These are phyloP conservation scores for Pyracantha coccinea DNA, from an alignment of 331 rosid genomes.

Conservation along the genomic window DNA sequence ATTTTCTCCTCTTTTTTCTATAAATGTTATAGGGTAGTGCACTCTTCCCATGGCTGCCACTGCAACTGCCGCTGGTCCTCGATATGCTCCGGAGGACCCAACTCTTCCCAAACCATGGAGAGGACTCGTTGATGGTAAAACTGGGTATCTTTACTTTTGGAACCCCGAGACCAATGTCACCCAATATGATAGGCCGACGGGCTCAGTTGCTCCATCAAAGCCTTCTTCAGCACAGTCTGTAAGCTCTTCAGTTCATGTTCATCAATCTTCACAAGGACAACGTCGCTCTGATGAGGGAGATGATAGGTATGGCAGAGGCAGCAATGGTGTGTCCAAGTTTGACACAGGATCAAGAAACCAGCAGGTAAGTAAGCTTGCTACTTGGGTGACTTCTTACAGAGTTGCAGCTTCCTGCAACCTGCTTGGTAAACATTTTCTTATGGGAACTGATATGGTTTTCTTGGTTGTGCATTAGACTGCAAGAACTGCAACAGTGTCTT, in stretches of 20 bases:
- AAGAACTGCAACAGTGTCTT: conserved; percentile 38
- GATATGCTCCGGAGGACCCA: conserved; percentile 93
- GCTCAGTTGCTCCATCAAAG: conserved; percentile 37
- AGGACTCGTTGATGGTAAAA: conserved; percentile 97
- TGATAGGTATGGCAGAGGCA: conserved; percentile 55
- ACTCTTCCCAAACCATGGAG: conserved; percentile 95
- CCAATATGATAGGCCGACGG: conserved; percentile 75
- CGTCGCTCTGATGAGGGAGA: conserved; percentile 42
- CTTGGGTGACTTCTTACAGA: not conserved
- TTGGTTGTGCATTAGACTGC: conserved; percentile 39
- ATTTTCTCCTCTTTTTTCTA: not conserved
- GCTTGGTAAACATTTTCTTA: not conserved
- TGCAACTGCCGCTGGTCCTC: conserved; percentile 73
- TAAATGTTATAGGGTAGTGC: conserved; percentile 15
- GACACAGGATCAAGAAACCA: conserved; percentile 46
- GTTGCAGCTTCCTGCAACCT: not conserved
- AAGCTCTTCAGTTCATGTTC: conserved; percentile 78
- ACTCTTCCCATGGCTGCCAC: conserved; percentile 73
- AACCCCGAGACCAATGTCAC: conserved; percentile 97
- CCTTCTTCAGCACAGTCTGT: conserved; percentile 40
- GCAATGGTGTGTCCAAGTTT: conserved; percentile 34
- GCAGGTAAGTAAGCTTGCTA: conserved; percentile 39
- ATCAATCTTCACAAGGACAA: conserved; percentile 52
- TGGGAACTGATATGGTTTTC: conserved; percentile 7
- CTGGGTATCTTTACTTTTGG: conserved; percentile 98